Conservation (phyloP, 345 rosid genomes). For the Syzygium oleosum region DNA sequence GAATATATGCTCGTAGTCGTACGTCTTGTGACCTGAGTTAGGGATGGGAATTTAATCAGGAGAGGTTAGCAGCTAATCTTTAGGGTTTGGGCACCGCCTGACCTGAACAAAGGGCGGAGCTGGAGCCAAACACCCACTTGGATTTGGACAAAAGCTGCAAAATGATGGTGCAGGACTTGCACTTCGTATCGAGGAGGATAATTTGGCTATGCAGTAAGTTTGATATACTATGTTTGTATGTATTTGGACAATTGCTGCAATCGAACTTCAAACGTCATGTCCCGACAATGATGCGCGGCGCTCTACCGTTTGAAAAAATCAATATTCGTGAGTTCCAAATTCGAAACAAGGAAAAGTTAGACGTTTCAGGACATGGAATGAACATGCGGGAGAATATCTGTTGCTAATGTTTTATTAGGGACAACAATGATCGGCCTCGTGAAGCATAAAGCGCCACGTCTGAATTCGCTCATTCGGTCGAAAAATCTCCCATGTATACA, state of each 20-base stretch:
- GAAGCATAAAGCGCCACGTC: background rate
- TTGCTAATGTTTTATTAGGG: background rate
- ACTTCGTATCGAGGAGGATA: background rate
- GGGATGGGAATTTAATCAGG: background rate
- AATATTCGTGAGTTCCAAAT: background rate
- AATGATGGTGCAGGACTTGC: background rate
- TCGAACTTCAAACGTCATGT: background rate
- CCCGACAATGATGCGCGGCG: rapidly evolving
- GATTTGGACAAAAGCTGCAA: background rate
- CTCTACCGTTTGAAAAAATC: background rate
- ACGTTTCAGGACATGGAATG: background rate
- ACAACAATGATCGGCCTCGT: background rate
- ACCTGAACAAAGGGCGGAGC: background rate
- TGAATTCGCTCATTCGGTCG: rapidly evolving
- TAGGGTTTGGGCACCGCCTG: background rate
- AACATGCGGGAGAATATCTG: background rate
- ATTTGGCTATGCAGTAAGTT: background rate
- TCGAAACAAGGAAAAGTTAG: background rate
- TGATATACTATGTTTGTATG: background rate
- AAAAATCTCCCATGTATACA: background rate
- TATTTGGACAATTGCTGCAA: background rate
- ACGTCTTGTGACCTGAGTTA: background rate
- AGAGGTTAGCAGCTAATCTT: background rate
- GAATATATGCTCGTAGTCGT: background rate
- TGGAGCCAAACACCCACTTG: background rate